A percentile compares a stretch with the other conserved stretches of the same genome.
phyloP scores from a whole-genome alignment of 441 rosid genomes.

The Erodium trifolium region DNA sequence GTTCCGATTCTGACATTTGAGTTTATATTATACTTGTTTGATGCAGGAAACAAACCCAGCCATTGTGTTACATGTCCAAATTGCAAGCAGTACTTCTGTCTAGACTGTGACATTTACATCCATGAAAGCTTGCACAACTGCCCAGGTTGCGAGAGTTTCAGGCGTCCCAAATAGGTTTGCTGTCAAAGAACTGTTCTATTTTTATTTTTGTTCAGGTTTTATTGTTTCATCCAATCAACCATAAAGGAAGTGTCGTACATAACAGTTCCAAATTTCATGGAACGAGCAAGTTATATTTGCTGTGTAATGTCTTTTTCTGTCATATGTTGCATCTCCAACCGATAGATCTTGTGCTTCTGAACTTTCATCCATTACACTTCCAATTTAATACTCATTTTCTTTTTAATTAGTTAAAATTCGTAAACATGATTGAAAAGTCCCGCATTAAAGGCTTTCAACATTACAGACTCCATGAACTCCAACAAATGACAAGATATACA shows the following conservation, averaged over 20 bases:
- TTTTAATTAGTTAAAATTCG: not conserved
- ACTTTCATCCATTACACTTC: not conserved
- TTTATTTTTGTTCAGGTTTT: not conserved
- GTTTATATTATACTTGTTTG: slow-evolving; percentile 3
- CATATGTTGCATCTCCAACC: not conserved
- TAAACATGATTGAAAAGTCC: not conserved
- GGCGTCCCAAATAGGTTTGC: slow-evolving; percentile 27
- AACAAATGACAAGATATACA: too few species aligned
- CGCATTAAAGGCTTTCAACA: too few species aligned
- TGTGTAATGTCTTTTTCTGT: not conserved
- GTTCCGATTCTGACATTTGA: not conserved
- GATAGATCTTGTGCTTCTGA: not conserved
- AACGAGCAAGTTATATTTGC: not conserved
- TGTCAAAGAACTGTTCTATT: not conserved
- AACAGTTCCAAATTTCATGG: not conserved
- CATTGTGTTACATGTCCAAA: slow-evolving; percentile 55
- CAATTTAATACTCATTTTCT: not conserved
- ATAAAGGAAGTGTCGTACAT: not conserved
- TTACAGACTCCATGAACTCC: too few species aligned
- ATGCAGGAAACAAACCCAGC: slow-evolving; percentile 50
- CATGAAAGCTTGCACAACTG: slow-evolving; percentile 94
- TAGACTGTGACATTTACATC: slow-evolving; percentile 86
- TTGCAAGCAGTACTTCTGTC: slow-evolving; percentile 67
- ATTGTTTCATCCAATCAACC: not conserved
- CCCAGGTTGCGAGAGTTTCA: slow-evolving; percentile 84